phyloP scores from a whole-genome alignment of 192 early-diverging fungal species.

The Backusella tarrabulga region DNA sequence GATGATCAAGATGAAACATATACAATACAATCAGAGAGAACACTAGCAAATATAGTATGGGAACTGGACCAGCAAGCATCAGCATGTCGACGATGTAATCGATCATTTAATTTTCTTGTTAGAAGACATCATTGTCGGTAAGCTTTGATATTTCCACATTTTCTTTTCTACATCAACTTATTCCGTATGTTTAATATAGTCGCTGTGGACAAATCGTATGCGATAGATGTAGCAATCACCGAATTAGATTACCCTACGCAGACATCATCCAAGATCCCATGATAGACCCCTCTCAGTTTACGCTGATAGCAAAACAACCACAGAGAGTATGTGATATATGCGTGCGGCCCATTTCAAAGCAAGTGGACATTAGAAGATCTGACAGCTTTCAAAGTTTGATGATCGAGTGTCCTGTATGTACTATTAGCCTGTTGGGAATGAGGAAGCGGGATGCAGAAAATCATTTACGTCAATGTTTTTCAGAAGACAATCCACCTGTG shows the following conservation, averaged over 20 bases:
- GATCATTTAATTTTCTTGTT: slow-evolving; percentile 73
- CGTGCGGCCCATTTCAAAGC: slow-evolving; percentile 16
- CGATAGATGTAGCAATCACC: slow-evolving; percentile 68
- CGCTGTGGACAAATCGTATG: slow-evolving; percentile 87
- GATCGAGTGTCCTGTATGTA: slow-evolving; percentile 76
- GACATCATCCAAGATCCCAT: slow-evolving; percentile 45
- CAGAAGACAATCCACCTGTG: slow-evolving; percentile 43
- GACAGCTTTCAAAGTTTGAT: slow-evolving; percentile 59
- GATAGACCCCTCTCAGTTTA: slow-evolving; percentile 10
- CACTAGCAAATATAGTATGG: slow-evolving; percentile 49
- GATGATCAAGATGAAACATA: slow-evolving; percentile 2
- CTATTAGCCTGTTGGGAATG: slow-evolving; percentile 33
- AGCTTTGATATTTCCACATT: not conserved
- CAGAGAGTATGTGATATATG: slow-evolving; percentile 25
- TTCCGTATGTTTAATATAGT: slow-evolving; percentile 28
- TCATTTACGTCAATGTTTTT: slow-evolving; percentile 65
- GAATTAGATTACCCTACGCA: slow-evolving; percentile 49
- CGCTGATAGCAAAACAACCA: slow-evolving; percentile 19
- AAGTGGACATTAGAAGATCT: slow-evolving; percentile 4
- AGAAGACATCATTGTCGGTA: slow-evolving; percentile 82
- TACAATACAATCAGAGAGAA: slow-evolving; percentile 6
- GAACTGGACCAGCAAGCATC: slow-evolving; percentile 71
- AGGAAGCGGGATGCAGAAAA: slow-evolving; percentile 46
- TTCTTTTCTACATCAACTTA: too few relatives aligned
- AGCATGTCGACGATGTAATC: slow-evolving; percentile 65